Conservation (phyloP, 495 filamentous ascomycete genomes). For the Acidiella bohemica region DNA sequence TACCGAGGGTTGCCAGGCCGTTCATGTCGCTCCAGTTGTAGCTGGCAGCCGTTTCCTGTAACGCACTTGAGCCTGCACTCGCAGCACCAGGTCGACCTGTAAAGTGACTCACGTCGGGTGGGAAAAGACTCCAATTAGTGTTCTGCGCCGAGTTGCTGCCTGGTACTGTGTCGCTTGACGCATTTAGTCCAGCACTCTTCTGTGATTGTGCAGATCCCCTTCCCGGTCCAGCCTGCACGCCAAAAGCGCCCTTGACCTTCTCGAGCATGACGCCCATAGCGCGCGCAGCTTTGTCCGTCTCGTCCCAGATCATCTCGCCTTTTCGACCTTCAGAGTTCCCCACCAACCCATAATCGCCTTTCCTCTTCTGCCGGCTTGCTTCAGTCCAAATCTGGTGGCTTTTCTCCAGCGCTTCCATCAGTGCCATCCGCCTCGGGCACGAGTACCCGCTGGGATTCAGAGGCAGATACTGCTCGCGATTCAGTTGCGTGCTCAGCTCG, state of each 20-base stretch:
- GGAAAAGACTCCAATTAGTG: background rate
- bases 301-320: constrained; percentile 10
- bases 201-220: background rate
- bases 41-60: no score
- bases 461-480: background rate
- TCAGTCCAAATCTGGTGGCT: constrained; percentile 18
- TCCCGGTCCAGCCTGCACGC: background rate
- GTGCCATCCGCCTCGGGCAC: constrained; percentile 4
- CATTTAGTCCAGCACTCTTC: background rate
- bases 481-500: constrained; percentile 25
- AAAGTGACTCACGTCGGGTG: background rate
- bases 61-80: background rate
- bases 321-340: background rate
- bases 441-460: background rate
- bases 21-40: background rate
- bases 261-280: constrained; percentile 17
- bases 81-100: background rate
- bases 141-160: background rate
- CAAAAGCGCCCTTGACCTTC: constrained; percentile 2
- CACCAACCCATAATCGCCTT: background rate
- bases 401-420: constrained; percentile 18
- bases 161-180: background rate
- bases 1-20: background rate
- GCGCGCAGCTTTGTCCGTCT: constrained; percentile 17
- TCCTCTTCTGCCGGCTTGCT: background rate